Conservation (phyloP, 345 rosid species). For the Salix exigua region DNA sequence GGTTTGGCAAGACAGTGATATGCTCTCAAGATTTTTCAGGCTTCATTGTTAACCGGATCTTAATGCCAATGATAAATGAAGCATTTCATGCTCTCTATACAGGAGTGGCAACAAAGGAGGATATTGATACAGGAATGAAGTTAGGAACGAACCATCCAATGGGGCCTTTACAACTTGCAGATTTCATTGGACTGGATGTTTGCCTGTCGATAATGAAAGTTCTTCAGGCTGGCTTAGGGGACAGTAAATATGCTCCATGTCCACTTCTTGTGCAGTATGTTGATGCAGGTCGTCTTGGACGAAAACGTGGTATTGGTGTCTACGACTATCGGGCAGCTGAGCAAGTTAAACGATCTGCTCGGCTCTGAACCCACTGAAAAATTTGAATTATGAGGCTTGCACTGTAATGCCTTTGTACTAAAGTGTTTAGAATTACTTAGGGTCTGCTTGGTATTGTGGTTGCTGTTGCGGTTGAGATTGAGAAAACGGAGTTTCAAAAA, state of each 20-base stretch:
- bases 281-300: conserved; percentile 78
- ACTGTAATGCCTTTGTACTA: background rate
- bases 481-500: too few relatives aligned
- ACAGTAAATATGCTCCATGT: conserved; percentile 63
- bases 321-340: conserved; percentile 47
- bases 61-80: conserved; percentile 98
- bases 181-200: conserved; percentile 74
- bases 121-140: conserved; percentile 87
- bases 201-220: conserved; percentile 82
- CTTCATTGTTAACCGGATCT: conserved; percentile 79
- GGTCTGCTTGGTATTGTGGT: too few relatives aligned
- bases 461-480: too few relatives aligned
- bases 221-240: conserved; percentile 67
- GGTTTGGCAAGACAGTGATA: conserved; percentile 70
- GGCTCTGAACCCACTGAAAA: conserved; percentile 35
- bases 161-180: conserved; percentile 87
- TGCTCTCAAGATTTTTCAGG: conserved; percentile 80
- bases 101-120: conserved; percentile 91
- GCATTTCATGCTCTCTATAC: conserved; percentile 77
- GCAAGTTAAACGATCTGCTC: conserved; percentile 31
- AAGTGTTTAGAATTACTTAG: background rate
- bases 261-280: conserved; percentile 86
- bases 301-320: conserved; percentile 72
- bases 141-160: conserved; percentile 85
- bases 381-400: background rate